Conservation (phyloP, 257 asterid genomes). For the Handroanthus guayacan region DNA sequence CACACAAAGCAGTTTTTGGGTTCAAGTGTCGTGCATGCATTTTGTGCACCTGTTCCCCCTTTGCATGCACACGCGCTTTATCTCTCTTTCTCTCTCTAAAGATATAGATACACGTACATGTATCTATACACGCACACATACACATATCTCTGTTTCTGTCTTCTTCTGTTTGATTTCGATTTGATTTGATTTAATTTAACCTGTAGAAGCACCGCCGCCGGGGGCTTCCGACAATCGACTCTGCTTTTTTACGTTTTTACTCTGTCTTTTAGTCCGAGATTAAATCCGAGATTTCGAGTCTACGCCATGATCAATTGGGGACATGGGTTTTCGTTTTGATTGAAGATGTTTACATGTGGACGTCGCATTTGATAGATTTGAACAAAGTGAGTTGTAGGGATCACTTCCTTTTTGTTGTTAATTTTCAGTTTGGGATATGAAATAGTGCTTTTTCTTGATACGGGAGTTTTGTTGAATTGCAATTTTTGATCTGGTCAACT, state of each 20-base stretch:
- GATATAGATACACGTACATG: slow-evolving; percentile 17
- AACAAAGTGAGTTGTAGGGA: slow-evolving; percentile 35
- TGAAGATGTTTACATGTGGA: slow-evolving; percentile 42
- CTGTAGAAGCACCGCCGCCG: background rate
- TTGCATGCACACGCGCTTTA: slow-evolving; percentile 62
- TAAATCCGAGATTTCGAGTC: slow-evolving; percentile 19
- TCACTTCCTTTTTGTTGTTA: background rate
- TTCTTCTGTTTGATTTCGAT: background rate
- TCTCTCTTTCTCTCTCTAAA: slow-evolving; percentile 47
- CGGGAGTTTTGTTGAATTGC: background rate
- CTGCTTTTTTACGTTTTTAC: background rate
- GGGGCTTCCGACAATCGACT: slow-evolving; percentile 32
- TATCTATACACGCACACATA: slow-evolving; percentile 24
- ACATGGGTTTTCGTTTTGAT: slow-evolving; percentile 29
- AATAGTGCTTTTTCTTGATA: background rate
- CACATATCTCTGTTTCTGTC: background rate
- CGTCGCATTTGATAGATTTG: slow-evolving; percentile 47
- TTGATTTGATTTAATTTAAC: background rate
- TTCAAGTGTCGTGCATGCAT: slow-evolving; percentile 84
- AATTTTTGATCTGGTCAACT: slow-evolving; percentile 47
- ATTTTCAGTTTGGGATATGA: slow-evolving; percentile 7
- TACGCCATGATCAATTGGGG: background rate
- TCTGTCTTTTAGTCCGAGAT: slow-evolving; percentile 30
- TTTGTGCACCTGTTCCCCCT: slow-evolving; percentile 52
- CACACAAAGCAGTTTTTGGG: background rate